Evolutionary conservation across 306 rosid genomes (phyloP), one percentile per base, ranked within the genome.

Genomic region (Comarum palustre): DNA sequence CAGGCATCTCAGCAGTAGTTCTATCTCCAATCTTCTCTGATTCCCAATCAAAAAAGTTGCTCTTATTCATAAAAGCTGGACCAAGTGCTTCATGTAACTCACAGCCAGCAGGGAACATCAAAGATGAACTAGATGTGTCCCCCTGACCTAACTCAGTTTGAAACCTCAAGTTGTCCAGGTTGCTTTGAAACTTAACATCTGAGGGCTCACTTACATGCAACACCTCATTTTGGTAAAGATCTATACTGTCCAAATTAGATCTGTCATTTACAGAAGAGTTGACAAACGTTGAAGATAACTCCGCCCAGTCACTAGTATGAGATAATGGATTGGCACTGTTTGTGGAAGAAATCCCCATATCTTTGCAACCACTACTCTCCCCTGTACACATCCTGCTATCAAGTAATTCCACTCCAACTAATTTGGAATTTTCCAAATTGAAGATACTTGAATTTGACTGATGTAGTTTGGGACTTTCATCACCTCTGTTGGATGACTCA

Each of bases 61-160:
- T 81, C 75, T 78, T 85, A 83, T 75, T 84, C 62, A 78, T 71
- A 87, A 90, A 92, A 74, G 84, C 86, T 36, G 96, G 93, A 75
- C 99, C 99, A 68, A 95, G 96, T 42, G 88, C 99, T 90, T 95
- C 97, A 57, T 88, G 93, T 55, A 95, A 90, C 85, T 95, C 99
- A 78, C 85, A 91, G 45, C 96, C 99, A 83, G 96, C 96, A 83
- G 97, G 97, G 80, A 95, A 91, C 72, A 88, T 81, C 80, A 86
- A 72, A 32, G 87, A 80, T 55, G 81, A 11, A 54, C 76, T 45
- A 14, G 86, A 84, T 52, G 76, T 67, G 81, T 84, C 86, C 84
- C 65, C 27, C 32, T 80, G 68, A 72, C 72, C 65, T 41, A 82
- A 47, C n/a, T 65, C 80, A 34, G 82, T 64, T 54, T 62, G 82